These are phyloP conservation scores for Nepenthes alata DNA, from an alignment of 179 eudicot genomes.

Conservation along the genomic window DNA sequence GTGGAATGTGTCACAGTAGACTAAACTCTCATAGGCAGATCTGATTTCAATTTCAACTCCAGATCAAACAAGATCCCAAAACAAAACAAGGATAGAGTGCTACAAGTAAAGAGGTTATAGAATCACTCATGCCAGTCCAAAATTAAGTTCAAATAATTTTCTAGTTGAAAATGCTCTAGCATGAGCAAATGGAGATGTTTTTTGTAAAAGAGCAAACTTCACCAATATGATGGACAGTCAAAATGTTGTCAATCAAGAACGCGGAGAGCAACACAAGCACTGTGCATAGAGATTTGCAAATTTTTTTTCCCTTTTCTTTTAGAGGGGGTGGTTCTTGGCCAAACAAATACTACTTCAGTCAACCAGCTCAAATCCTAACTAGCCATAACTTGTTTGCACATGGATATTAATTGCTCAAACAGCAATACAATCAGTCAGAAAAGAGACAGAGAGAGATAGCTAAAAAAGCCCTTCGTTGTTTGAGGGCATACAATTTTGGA, in stretches of 20 bases:
- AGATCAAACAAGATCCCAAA: not conserved
- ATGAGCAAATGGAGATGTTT: too few species aligned
- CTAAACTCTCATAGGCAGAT: conserved; percentile 28
- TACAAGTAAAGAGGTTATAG: not conserved
- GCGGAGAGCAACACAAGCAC: not conserved
- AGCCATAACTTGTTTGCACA: too few species aligned
- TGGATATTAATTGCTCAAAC: too few species aligned
- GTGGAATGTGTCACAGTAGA: conserved; percentile 32
- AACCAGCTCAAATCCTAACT: too few species aligned
- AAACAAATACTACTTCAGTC: not conserved
- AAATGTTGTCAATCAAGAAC: not conserved
- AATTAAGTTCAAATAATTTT: not conserved
- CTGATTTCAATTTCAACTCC: conserved; percentile 9
- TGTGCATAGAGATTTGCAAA: not conserved
- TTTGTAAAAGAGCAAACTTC: not conserved
- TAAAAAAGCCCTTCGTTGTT: too few species aligned
- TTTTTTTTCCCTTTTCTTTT: not conserved
- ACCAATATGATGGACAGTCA: not conserved
- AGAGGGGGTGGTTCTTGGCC: too few species aligned
- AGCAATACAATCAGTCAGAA: too few species aligned
- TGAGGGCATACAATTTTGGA: too few species aligned
- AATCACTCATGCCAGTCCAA: not conserved
- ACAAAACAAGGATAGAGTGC: not conserved
- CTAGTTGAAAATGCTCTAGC: too few species aligned
- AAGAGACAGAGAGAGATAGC: too few species aligned